Base-by-base conservation (phyloP, 176 grass and related monocot genomes). In the Triticum urartu region DNA sequence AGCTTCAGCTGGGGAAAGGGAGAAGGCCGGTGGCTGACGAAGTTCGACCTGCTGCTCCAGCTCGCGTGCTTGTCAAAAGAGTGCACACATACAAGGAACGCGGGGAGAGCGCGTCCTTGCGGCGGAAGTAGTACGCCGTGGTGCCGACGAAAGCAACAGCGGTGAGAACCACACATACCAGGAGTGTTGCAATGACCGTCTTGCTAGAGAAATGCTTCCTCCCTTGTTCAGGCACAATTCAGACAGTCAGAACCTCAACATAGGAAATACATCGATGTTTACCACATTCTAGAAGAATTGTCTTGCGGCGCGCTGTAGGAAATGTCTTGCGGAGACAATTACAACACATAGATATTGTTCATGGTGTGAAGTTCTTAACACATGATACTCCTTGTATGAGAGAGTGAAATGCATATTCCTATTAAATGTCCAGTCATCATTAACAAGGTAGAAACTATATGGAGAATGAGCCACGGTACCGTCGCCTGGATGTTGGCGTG, bases 31-130 rank as follows among this genome's bases (percentile, higher is more conserved):
- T 95, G 79, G 85, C 88, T 98, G 71, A 95, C 76, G 4, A 98
- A 91, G 61, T 94, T 94, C 4, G 93, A 94, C 68, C 87, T 83
- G 82, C 96, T 95, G 86, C 88, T 95, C 91, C 84, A 98, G 81
- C 93, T 98, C 9, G 81, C 83, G 77, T 92, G 89, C 50, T 94
- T 95, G 5, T 95, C 93, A 9, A 87, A 89, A 43, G 90, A 86
- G 86, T 91, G 75, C 20, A 85, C 54, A n/a, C n/a, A n/a, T n/a
- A n/a, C 66, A 60, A 81, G 6, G 82, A 92, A 56, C 81, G 88
- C 18, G 86, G 76, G 52, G 84, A 87, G 32, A 89, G 85, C 9
- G 52, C 85, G 47, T 94, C 90, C 86, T 95, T 98, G 89, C 81
- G 85, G 14, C 79, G 91, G 5, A 95, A 91, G 86, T 90, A 98